These are phyloP conservation scores for Wallacemonas sp. DNA, from an alignment of 208 protist species.

Conservation along the genomic window DNA sequence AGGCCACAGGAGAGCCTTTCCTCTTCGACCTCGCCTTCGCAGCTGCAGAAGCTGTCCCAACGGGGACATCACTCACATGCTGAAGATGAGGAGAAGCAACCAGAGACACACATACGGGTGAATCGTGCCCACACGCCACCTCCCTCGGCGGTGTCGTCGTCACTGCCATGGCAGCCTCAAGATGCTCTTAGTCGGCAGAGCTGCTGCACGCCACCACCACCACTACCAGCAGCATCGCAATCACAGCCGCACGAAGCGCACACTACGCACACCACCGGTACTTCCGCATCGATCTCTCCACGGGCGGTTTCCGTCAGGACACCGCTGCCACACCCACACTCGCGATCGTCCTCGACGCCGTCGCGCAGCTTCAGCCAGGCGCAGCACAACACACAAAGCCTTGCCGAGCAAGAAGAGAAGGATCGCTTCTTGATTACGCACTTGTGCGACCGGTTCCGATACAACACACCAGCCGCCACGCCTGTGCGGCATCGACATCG, in stretches of 20 bases:
- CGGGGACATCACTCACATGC: too few species aligned
- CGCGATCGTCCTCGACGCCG: not conserved
- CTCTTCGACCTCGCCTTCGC: too few species aligned
- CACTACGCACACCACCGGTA: not conserved
- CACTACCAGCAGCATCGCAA: not conserved
- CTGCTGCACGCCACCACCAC: constrained; percentile 9
- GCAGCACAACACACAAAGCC: constrained; percentile 34
- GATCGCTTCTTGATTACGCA: constrained; percentile 36
- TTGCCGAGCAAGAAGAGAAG: constrained; percentile 18
- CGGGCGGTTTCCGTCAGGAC: not conserved
- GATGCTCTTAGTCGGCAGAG: constrained; percentile 4
- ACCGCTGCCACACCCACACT: not conserved
- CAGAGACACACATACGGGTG: too few species aligned
- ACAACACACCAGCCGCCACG: constrained; percentile 36
- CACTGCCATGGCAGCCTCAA: not conserved
- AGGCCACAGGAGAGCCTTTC: too few species aligned
- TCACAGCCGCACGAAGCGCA: not conserved
- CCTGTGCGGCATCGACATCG: constrained; percentile 19
- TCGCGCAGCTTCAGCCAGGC: constrained; percentile 9
- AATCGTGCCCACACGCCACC: too few species aligned
- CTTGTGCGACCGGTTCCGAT: constrained; percentile 34
- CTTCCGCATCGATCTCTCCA: not conserved
- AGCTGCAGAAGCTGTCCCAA: too few species aligned
- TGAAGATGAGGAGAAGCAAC: too few species aligned
- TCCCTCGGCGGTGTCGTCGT: too few species aligned